Base-by-base conservation (phyloP, 139 green algal genomes). In the Penium margaritaceum region DNA sequence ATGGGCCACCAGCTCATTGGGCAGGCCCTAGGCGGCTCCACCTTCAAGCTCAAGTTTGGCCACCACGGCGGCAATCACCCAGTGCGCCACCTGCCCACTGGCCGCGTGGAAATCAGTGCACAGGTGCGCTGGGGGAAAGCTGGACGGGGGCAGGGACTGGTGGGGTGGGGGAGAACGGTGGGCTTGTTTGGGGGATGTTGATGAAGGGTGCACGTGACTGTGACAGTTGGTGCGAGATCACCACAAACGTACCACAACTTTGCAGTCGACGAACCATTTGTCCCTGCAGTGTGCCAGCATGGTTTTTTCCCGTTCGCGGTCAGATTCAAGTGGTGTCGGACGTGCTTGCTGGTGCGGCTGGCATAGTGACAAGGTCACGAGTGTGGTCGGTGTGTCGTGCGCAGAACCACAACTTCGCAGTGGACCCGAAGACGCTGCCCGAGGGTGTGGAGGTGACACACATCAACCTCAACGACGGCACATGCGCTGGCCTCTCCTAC, bases 331-430 rank as follows among this genome's bases (percentile, higher is more conserved):
- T n/a, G n/a, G n/a, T n/a, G n/a, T n/a, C n/a, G n/a, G n/a, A n/a
- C n/a, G n/a, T n/a, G n/a, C n/a, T n/a, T n/a, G n/a, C n/a, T n/a
- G n/a, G n/a, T n/a, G n/a, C n/a, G n/a, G n/a, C n/a, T n/a, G n/a
- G n/a, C n/a, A n/a, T n/a, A n/a, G n/a, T n/a, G n/a, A n/a, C n/a
- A n/a, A n/a, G n/a, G n/a, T n/a, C n/a, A n/a, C n/a, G n/a, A n/a
- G n/a, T n/a, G n/a, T n/a, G n/a, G n/a, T n/a, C n/a, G n/a, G n/a
- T n/a, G n/a, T n/a, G n/a, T n/a, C n/a, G n/a, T n/a, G n/a, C n/a
- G 21, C 93, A 99, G 80, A 99, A 99, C 85, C 95, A 99, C 88
- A 99, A 99, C 89, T 99, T 95, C 81, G 95, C 95, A 0, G 94
- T 99, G 30, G 91, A 99, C 88, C 87, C 92, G 5, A 77, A 67